phyloP scores from a whole-genome alignment of 768 basidiomycete genomes.

The Holtermanniella nyarrowii region DNA sequence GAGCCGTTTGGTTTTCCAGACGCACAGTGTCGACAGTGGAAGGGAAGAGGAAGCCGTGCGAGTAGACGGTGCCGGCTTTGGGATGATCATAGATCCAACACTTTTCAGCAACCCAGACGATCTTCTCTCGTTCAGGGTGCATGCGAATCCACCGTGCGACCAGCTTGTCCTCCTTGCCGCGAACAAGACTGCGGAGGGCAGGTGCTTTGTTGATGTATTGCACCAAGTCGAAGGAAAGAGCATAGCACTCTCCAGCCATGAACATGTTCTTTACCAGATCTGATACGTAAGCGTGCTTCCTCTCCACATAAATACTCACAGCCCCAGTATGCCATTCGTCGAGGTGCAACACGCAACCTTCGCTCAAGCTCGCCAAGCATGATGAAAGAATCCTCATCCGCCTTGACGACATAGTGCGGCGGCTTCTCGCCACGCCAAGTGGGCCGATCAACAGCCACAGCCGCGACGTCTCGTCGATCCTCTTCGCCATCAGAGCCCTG shows the following conservation, averaged over 20 bases:
- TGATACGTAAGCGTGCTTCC: conserved; percentile 3
- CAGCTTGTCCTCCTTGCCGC: conserved; percentile 87
- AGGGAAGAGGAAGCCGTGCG: conserved; percentile 91
- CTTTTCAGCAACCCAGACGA: conserved; percentile 82
- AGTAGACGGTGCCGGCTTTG: conserved; percentile 82
- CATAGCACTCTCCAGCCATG: conserved; percentile 93
- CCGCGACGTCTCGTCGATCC: background rate
- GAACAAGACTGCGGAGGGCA: conserved; percentile 54
- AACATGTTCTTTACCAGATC: conserved; percentile 75
- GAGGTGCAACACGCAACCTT: conserved; percentile 67
- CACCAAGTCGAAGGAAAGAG: conserved; percentile 75
- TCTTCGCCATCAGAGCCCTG: background rate
- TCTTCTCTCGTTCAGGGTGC: conserved; percentile 59
- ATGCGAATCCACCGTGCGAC: conserved; percentile 75
- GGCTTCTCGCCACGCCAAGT: conserved; percentile 47
- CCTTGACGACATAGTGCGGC: conserved; percentile 86
- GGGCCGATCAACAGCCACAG: conserved; percentile 42
- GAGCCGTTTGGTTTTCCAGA: conserved; percentile 39
- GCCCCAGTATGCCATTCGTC: conserved; percentile 44
- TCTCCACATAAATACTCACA: conserved; percentile 22
- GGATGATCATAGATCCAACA: conserved; percentile 99
- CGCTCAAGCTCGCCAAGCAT: conserved; percentile 90
- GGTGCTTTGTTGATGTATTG: conserved; percentile 74
- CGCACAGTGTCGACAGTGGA: conserved; percentile 67
- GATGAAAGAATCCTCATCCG: conserved; percentile 89